Base-by-base conservation (phyloP, 2,329 filamentous ascomycete genomes). In the Curvularia eragrostidis region DNA sequence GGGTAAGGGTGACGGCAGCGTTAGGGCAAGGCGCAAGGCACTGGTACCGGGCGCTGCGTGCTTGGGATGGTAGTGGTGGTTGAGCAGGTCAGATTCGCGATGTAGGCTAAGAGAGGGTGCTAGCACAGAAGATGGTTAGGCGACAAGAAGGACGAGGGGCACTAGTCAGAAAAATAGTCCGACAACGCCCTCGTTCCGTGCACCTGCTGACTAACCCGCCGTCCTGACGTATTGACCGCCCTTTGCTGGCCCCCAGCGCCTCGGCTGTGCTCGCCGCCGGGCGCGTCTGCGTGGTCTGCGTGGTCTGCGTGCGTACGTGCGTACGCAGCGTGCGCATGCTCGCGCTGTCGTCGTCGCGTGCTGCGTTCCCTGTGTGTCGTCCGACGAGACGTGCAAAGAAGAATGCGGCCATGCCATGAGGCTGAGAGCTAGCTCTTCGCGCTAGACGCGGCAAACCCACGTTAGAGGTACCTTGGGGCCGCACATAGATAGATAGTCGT, bases 21-120 rank as follows among this genome's bases (percentile, higher is more conserved):
- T 66, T 70, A 66, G 67, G 62, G 67, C 66, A 66, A 66, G 39
- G 39, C 39, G 67, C 66, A 66, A 66, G 39, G 39, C 39, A 42
- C 39, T 42, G 67, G 67, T 66, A 69, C 65, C 60, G 48, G 56
- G 59, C 59, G 56, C 50, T 62, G 8, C 5, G 28, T 30, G 57
- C 51, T 57, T 51, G 58, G 56, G 56, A 55, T 62, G 63, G 60
- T 66, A 53, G 58, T 58, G 56, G 58, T 67, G 65, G 65, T 61
- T 67, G 63, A 66, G 53, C 58, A 56, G 36, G 66, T 68, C 63
- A 75, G 73, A 75, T 74, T 74, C 67, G 73, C 73, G 73, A 75
- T 63, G 73, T 62, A 69, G 70, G 58, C 72, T 75, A 75, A 75
- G 68, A 56, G 67, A 18, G 39, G 48, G 30, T 44, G 38, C 54